Base-by-base conservation (phyloP, 169 alveolate species). In the Cryptosporidium ubiquitum region DNA sequence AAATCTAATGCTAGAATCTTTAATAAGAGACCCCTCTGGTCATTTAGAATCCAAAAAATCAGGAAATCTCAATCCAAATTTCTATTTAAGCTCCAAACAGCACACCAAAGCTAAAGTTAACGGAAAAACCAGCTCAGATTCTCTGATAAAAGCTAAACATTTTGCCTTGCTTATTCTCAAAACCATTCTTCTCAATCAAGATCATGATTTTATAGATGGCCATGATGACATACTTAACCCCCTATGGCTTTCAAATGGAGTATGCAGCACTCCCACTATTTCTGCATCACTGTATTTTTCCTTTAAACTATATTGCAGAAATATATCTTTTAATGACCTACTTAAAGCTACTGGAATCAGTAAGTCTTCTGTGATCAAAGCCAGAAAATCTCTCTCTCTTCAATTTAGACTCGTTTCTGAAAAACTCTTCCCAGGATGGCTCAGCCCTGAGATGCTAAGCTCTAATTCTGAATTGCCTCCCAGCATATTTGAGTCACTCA, bases 351-450 rank as follows among this genome's bases (percentile, higher is more conserved):
- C 68, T 20, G 89, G 89, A 14, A 18, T 64, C 31, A 79, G 89
- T 31, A 58, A 47, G n/a, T 61, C 79, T 7, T 40, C 89, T 3
- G 23, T 79, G 9, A 42, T 44, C 57, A 79, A 64, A n/a, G 64
- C 64, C 20, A 79, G 64, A 47, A 58, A 18, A 58, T 7, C 29
- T 26, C 44, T 79, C 20, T 61, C 89, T 57, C 37, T 31, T 12
- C 33, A 47, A 14, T 42, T 79, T 42, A 60, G 52, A 47, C 33
- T 40, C 2, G n/a, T 79, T 12, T 61, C 75, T 12, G 68, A 79
- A 23, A 61, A 29, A 10, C 49, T 61, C 44, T 79, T 79, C 26
- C 89, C 89, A 12, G 89, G 89, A 18, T 58, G 85, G 85, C 68
- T 73, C n/a, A 23, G 69, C 31, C 64, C 69, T 35, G 58, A 33